These are phyloP conservation scores for Pharnaceum exiguum DNA, from an alignment of 148 eudicot genomes.

Conservation along the genomic window DNA sequence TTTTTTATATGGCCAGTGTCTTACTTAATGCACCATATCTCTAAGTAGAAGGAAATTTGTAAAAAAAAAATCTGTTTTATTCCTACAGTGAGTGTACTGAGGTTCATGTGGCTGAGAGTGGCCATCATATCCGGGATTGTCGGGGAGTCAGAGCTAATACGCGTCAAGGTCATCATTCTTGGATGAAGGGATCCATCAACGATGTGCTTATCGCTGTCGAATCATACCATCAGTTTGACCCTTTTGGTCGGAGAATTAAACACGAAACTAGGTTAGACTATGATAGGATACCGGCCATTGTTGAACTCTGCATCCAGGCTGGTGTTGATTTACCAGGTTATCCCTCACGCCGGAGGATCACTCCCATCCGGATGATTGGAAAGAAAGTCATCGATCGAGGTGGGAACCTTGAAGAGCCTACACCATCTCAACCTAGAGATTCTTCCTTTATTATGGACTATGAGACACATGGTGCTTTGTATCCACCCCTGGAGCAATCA, in stretches of 20 bases:
- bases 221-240: constrained; percentile 87
- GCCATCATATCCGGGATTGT: constrained; percentile 75
- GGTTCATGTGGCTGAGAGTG: constrained; percentile 57
- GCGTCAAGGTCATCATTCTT: constrained; percentile 71
- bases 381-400: constrained; percentile 76
- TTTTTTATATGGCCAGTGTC: too few species aligned
- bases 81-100: constrained; percentile 94
- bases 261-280: constrained; percentile 81
- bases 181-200: constrained; percentile 86
- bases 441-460: constrained; percentile 46
- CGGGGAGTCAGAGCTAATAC: constrained; percentile 46
- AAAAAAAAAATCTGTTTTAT: constrained; percentile 11
- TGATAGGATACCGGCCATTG: constrained; percentile 91
- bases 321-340: constrained; percentile 82
- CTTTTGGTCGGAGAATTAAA: constrained; percentile 77
- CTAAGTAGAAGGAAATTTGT: not conserved
- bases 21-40: too few species aligned
- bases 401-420: constrained; percentile 49
- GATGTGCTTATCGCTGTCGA: constrained; percentile 84
- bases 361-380: constrained; percentile 73
- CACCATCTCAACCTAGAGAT: constrained; percentile 9
- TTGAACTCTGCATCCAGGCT: constrained; percentile 97
- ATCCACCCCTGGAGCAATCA: constrained; percentile 39
- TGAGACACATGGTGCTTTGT: constrained; percentile 64
- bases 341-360: constrained; percentile 79